Conservation (phyloP, 768 basidiomycete genomes). For the Amanita exitialis region DNA sequence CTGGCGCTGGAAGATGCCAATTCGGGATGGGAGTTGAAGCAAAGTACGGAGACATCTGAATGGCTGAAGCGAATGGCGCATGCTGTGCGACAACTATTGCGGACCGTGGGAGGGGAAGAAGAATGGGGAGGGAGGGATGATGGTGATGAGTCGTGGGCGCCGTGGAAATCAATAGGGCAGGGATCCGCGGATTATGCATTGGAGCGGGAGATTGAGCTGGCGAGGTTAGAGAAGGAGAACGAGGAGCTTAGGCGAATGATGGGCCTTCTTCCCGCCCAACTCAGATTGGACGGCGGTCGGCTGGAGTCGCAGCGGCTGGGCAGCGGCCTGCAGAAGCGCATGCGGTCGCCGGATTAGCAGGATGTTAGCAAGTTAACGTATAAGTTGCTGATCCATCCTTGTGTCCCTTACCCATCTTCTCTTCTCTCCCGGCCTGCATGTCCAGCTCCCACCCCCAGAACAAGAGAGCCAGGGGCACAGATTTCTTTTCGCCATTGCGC, state of each 20-base stretch:
- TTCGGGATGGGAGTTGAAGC: constrained; percentile 43
- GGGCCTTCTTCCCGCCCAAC: constrained; percentile 21
- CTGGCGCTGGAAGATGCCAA: constrained; percentile 64
- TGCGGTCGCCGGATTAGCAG: constrained; percentile 13
- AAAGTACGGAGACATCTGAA: constrained; percentile 56
- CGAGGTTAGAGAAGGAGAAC: constrained; percentile 83
- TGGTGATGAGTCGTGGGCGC: constrained; percentile 28
- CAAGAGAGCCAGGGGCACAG: background rate
- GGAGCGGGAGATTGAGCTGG: constrained; percentile 86
- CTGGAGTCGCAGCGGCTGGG: constrained; percentile 15
- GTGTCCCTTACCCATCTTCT: constrained; percentile 3
- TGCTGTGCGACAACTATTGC: constrained; percentile 59
- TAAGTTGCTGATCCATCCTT: constrained; percentile 1
- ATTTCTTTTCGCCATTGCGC: background rate
- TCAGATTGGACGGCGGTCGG: constrained; percentile 8
- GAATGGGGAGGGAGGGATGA: constrained; percentile 16
- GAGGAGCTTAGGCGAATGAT: constrained; percentile 66
- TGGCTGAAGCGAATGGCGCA: constrained; percentile 64
- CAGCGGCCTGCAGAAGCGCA: constrained; percentile 28
- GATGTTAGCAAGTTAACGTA: background rate
- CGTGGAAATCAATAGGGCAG: constrained; percentile 25
- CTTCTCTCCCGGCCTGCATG: background rate
- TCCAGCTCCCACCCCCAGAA: background rate
- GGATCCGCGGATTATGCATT: constrained; percentile 59
- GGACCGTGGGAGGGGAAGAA: constrained; percentile 62